Evolutionary conservation across 306 rosid genomes (phyloP).

Genomic region (Glycine soja): DNA sequence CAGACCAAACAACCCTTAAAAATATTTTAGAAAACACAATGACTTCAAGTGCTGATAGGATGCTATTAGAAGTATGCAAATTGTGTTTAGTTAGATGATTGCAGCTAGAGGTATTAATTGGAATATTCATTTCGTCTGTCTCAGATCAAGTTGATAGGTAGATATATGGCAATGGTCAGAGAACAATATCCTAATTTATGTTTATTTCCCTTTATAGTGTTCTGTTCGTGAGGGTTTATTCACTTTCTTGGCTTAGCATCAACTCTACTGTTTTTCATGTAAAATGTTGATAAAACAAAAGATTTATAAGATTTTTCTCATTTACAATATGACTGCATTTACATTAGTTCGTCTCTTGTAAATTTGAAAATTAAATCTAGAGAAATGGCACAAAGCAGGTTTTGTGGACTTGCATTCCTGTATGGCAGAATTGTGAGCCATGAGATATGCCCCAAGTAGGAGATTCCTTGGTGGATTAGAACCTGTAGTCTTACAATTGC

Average conservation of each 20-base stretch:
- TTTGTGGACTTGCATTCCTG: background rate
- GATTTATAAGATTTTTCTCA: background rate
- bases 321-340: conserved; percentile 6
- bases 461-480: conserved; percentile 23
- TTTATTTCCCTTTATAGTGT: conserved; percentile 19
- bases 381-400: background rate
- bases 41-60: too few relatives aligned
- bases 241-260: background rate
- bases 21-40: too few relatives aligned
- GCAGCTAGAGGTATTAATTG: conserved; percentile 4
- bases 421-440: conserved; percentile 6
- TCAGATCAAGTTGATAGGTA: background rate
- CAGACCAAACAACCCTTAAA: too few relatives aligned
- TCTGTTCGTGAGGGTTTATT: background rate
- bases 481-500: background rate
- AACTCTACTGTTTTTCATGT: conserved; percentile 1
- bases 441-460: conserved; percentile 9
- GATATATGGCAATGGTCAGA: background rate
- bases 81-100: conserved; percentile 9
- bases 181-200: background rate
- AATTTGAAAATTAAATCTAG: conserved; percentile 14
- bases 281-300: background rate
- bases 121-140: background rate
- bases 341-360: background rate
- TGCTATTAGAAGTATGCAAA: background rate